Base-by-base conservation (phyloP, 2,329 filamentous ascomycete species). In the Ceratocystis cacaofunesta region DNA sequence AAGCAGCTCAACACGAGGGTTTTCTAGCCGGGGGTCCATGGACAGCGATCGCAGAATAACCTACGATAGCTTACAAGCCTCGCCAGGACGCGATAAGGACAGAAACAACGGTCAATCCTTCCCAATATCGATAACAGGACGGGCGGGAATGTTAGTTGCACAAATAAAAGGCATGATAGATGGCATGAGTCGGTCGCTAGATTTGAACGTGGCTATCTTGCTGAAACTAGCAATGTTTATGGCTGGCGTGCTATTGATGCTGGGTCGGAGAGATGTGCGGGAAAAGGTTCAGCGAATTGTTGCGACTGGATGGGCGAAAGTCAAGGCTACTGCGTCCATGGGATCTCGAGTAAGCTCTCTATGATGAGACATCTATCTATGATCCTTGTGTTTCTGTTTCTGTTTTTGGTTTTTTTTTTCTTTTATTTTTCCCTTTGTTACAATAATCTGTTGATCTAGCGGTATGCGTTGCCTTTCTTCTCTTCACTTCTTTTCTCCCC, bases 261-360 rank as follows among this genome's bases (percentile, higher is more conserved):
- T 96, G 67, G 87, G 89, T 66, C 82, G 89, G 70, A 82, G 83
- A 71, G 87, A 88, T 72, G 78, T 95, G 15, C 83, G 92, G 50
- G 85, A 95, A 69, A 82, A 88, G 69, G 75, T 96, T 44, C 81
- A 85, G 72, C 81, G 85, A 65, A 78, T 91, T 46, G 72, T 95
- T 55, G 82, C 82, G 48, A 78, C 81, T 32, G 85, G 85, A 8
- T 95, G 90, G 90, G 82, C 83, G 65, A 96, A 95, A 77, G 78
- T 96, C 50, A 85, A 83, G 73, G 82, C 85, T 58, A 97, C 94
- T 0, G 86, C 92, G 3, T 92, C 92, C 1, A 97, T 97, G 92
- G 94, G 92, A 1, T 89, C 95, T 69, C 97, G 96, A 78, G 92
- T 97, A 72, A 95, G 89, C 74, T 97, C 97, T 77, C 95, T 99